These are phyloP conservation scores for Brassica incana DNA, from an alignment of 345 rosid species.

Conservation along the genomic window DNA sequence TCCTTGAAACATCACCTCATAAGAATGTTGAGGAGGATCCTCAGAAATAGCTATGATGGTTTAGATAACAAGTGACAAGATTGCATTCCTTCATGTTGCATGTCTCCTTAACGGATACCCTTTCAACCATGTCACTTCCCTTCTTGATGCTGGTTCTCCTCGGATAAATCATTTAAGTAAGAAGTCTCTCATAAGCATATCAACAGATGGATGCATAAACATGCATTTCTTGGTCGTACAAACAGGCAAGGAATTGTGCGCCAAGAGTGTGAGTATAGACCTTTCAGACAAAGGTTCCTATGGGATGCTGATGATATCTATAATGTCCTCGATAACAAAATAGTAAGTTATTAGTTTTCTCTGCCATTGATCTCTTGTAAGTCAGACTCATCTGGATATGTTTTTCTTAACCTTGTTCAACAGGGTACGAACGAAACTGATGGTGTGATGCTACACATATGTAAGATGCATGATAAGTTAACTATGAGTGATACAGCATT, in stretches of 20 bases:
- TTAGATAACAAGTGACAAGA: neutral
- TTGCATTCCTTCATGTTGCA: conserved; percentile 17
- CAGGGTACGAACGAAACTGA: conserved; percentile 15
- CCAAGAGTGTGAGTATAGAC: neutral
- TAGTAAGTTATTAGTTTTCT: neutral
- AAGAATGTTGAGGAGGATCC: neutral
- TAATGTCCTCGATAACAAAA: neutral
- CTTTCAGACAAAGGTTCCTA: neutral
- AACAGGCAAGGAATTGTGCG: conserved; percentile 19
- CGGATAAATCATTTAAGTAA: neutral
- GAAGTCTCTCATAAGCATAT: conserved; percentile 17
- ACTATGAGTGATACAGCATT: neutral
- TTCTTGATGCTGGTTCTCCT: neutral
- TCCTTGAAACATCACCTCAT: neutral
- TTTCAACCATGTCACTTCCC: neutral
- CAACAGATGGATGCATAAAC: neutral
- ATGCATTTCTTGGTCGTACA: conserved; percentile 26
- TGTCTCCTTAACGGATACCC: conserved; percentile 26
- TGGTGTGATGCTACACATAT: conserved; percentile 10
- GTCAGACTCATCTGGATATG: neutral
- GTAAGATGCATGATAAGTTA: neutral
- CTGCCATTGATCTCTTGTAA: neutral
- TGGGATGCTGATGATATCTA: conserved; percentile 8
- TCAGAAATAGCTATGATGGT: neutral
- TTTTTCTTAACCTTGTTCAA: neutral